phyloP scores from a whole-genome alignment of 768 basidiomycete genomes.

The Gyrodon lividus region DNA sequence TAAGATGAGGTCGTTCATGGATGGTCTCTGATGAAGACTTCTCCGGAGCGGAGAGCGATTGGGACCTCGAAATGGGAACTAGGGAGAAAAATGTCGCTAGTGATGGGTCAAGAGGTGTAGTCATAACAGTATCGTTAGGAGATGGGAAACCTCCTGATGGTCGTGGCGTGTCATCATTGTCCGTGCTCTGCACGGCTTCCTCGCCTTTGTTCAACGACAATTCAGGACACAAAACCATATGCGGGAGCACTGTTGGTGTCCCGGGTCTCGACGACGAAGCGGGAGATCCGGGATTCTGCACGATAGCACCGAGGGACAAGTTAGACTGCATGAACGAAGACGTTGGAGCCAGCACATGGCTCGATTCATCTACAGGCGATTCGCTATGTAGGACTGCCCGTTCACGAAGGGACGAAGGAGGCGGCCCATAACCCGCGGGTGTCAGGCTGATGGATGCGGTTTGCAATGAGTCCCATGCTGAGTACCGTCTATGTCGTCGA shows the following conservation, averaged over 20 bases:
- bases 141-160: slow-evolving; percentile 4
- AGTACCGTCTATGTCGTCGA: slow-evolving; percentile 21
- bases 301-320: slow-evolving; percentile 6
- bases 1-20: slow-evolving; percentile 10
- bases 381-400: neutral
- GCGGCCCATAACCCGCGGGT: slow-evolving; percentile 11
- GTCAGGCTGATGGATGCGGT: slow-evolving; percentile 7
- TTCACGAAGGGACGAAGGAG: slow-evolving; percentile 14
- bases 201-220: slow-evolving; percentile 3
- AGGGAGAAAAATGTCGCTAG: slow-evolving; percentile 4
- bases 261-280: neutral
- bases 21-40: slow-evolving; percentile 1
- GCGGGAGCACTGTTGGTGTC: slow-evolving; percentile 1
- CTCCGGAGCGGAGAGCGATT: neutral
- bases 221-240: slow-evolving; percentile 2
- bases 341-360: slow-evolving; percentile 15
- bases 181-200: slow-evolving; percentile 3
- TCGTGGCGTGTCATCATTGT: slow-evolving; percentile 17
- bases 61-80: neutral
- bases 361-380: neutral
- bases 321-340: slow-evolving; percentile 14
- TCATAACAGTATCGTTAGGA: slow-evolving; percentile 12
- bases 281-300: slow-evolving; percentile 8
- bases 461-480: slow-evolving; percentile 21
- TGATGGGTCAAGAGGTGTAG: neutral